Base-by-base conservation (phyloP, 768 basidiomycete genomes). In the Tulasnella sp. region DNA sequence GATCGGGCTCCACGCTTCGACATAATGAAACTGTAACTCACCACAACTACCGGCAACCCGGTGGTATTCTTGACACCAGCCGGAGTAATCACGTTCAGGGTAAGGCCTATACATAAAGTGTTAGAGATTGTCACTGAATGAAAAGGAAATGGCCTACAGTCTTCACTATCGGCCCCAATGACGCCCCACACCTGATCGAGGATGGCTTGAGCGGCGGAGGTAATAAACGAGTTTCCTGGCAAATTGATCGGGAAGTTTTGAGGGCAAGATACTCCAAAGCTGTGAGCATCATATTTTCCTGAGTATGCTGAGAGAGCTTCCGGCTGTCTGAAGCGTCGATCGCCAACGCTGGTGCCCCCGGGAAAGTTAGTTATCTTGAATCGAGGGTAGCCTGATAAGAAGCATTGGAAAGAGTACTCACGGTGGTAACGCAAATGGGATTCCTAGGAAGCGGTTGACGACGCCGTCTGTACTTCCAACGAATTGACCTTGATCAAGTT, bases 381-480 rank as follows among this genome's bases (percentile, higher is more conserved):
- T 65, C n/a, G 19, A 34, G 52, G 35, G 35, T 11, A 44, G 11
- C 32, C 8, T 42, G 42, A 9, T 22, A 41, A 63, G 16, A 47
- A 62, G 39, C 35, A 36, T n/a, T n/a, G n/a, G n/a, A n/a, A n/a
- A n/a, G n/a, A 72, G 22, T 26, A 19, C 83, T 74, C 73, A 88
- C 87, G 86, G 85, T 29, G 87, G 83, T 76, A 83, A 74, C 16
- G 85, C 86, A 70, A 84, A 88, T 0, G 86, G 86, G 42, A 88
- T 85, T 2, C 86, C 86, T 2, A 85, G 77, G 75, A 84, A 87
- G 72, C 81, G 80, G 11, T 82, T 77, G 12, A 79, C 75, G 2
- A 72, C 72, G 3, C 81, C 81, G 39, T 77, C 78, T 9, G 77
- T 75, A 19, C 73, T 75, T 17, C 86, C 86, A n/a, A 79, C 79